A percentile compares a stretch with the other conserved stretches of the same genome.
Evolutionary conservation across 2,329 filamentous ascomycete genomes (phyloP).

Genomic region (Colletotrichum sp.): DNA sequence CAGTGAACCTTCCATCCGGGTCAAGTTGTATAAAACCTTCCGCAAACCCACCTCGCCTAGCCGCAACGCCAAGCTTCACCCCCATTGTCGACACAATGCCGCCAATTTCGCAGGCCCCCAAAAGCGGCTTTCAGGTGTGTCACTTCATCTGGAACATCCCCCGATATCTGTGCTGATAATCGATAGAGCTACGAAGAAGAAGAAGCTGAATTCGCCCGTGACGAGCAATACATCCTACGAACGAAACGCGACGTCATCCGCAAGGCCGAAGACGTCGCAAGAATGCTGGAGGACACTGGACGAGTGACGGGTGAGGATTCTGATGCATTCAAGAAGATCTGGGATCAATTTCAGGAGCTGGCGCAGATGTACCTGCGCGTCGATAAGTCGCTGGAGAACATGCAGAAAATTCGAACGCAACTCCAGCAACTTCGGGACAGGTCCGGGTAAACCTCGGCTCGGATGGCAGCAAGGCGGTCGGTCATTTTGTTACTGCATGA

Average conservation of each 20-base stretch:
- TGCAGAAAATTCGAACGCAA: background rate
- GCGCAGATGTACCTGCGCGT: background rate
- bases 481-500: background rate
- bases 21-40: background rate
- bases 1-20: too few relatives aligned
- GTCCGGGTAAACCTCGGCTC: background rate
- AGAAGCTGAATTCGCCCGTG: background rate
- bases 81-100: background rate
- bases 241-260: background rate
- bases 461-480: background rate
- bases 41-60: background rate
- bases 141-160: rapidly evolving
- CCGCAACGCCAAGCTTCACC: background rate
- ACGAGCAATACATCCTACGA: background rate
- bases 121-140: background rate
- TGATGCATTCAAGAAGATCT: background rate
- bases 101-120: background rate
- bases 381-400: background rate
- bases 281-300: background rate
- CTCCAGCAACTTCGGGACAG: background rate
- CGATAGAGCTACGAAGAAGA: background rate
- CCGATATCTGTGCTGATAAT: background rate
- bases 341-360: background rate
- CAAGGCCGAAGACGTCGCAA: background rate
- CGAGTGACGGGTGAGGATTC: background rate